Evolutionary conservation across 306 rosid genomes (phyloP), one percentile per base, ranked within the genome.

Genomic region (Rubus idaeus): DNA sequence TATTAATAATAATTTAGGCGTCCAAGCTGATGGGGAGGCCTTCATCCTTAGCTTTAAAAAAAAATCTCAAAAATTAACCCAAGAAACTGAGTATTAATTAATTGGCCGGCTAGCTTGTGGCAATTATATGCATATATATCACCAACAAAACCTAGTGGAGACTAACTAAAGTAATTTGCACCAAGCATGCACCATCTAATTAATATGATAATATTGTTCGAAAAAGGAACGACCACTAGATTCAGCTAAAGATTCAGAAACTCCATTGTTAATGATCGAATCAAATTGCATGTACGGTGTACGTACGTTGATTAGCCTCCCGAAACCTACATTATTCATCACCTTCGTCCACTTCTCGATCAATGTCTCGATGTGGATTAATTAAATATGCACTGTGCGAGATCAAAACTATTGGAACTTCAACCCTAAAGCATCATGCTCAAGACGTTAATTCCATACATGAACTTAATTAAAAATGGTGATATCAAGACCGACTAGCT

Each of bases 321-420:
- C 39, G 23, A 3, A 57, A 2, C 5, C 37, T 56, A 21, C 35
- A 56, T 8, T 21, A 35, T 21, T 57, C 64, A 57, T 57, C 64
- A 57, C 37, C 39, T 57, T 21, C 37, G 64, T 57, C 16, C 37
- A 21, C 37, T 57, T 57, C 37, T 56, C 5, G 23, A 30, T 30
- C 35, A 30, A 30, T n/a, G n/a, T n/a, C n/a, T n/a, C n/a, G n/a
- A n/a, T n/a, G n/a, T n/a, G n/a, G n/a, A n/a, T n/a, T n/a, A n/a
- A n/a, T n/a, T 26, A 60, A 11, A 60, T 60, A 60, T 26, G 40
- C 17, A 23, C 23, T 26, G 14, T 26, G 14, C 11, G 17, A 10
- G 60, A 53, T 53, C 23, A 18, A 50, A 70, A 56, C 75, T 18
- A 17, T 17, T 70, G 18, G 62, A 70, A 70, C 35, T 70, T 35